Base-by-base conservation (phyloP, 441 rosid genomes). In the Erodium texanum region DNA sequence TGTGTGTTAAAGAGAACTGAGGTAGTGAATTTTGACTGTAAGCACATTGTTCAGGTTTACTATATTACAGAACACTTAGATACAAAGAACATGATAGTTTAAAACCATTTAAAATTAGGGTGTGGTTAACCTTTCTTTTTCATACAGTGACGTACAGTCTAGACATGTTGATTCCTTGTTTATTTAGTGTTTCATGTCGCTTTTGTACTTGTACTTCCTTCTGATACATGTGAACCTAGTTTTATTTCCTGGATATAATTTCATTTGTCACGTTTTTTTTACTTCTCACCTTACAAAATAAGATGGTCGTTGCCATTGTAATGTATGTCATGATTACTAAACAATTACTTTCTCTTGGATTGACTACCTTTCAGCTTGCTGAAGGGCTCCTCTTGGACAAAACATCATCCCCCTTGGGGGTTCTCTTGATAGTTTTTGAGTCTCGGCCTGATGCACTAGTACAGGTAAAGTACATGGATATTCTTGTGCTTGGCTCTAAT, bases 361-460 rank as follows among this genome's bases (percentile, higher is more conserved):
- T 32, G 36, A 32, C 36, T 32, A 32, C 36, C 36, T 32, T 63
- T 58, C 94, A 92, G 99, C 67, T 94, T 71, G 94, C 98, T 66
- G 97, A 92, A 80, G 96, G 89, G 65, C 98, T 94, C 27, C 23
- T 87, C 71, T 77, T 94, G 71, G 99, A 94, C 85, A 92, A 92
- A 82, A 94, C 97, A 23, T 86, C 99, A 71, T 87, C 89, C 71
- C 93, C 99, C 66, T 79, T 95, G 79, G 99, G 99, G 63, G 99
- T 95, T 75, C 97, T 95, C 67, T 79, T 95, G 78, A 86, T 95
- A 78, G 85, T 95, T 75, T 94, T 95, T 77, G 99, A 92, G 81
- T 87, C 99, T 69, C 89, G 98, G 15, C 99, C 98, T 68, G 98
- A 95, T 64, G 98, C 99, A 36, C 84, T 95, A 67, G 96, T 95